Evolutionary conservation across 768 basidiomycete species (phyloP), one percentile per base, ranked within the genome.

Genomic region (Termitomyces sp.): DNA sequence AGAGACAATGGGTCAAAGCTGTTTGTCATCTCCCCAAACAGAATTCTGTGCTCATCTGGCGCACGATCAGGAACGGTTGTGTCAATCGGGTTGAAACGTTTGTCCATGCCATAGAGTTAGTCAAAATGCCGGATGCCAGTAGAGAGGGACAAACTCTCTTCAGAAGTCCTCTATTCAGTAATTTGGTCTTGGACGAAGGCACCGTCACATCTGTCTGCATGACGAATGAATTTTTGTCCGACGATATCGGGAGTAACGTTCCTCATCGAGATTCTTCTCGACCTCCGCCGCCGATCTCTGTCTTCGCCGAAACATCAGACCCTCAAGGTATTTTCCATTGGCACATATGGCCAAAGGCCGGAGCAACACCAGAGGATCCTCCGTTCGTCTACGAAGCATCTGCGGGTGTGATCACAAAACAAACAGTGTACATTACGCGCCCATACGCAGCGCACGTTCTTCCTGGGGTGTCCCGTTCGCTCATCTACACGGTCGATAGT

Each of bases 21-120:
- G 67, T 82, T 48, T 78, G 81, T 30, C 72, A 79, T 25, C 64
- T 84, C 35, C 82, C 83, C 2, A 67, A 70, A 14, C 83, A 85
- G 63, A 68, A 71, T 9, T 73, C 81, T 52, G 66, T 86, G 12
- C 68, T 86, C 21, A 71, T 83, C 52, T 72, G 83, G 45, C 81
- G 84, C 35, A 70, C 72, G 3, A 59, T 79, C 46, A 16, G 3
- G 32, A 12, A 11, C 2, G 32, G 21, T 48, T n/a, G n/a, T n/a
- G n/a, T n/a, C n/a, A n/a, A n/a, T n/a, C n/a, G n/a, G n/a, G n/a
- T n/a, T 2, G 28, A 32, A 14, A 48, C 1, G 3, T 12, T 17
- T 45, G 27, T 5, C 16, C 44, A 45, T 45, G 9, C 8, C 44
- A 28, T 45, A n/a, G 44, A 45, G 27, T 11, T 28, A 10, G 3